Base-by-base conservation (phyloP, 2,329 filamentous ascomycete species). In the Aspergillus melleus region DNA sequence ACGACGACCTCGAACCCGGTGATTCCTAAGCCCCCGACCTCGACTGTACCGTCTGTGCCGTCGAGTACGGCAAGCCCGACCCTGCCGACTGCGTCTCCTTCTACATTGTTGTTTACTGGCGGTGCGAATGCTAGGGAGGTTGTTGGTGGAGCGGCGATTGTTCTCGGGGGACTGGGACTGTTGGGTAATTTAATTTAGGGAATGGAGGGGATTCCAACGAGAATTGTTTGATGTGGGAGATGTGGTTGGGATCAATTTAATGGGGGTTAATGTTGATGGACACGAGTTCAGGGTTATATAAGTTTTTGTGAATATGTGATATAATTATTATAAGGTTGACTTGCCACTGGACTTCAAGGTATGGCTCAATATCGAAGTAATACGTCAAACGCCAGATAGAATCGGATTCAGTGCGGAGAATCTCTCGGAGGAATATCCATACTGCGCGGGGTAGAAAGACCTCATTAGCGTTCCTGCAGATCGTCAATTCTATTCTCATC, bases 51-150 rank as follows among this genome's bases (percentile, higher is more conserved):
- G 11, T 42, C 55, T 44, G 36, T 32, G 47, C 22, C 47, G 16
- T 44, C 55, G n/a, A 51, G 47, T 36, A 24, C 47, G 1, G 32
- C 52, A 10, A 14, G 11, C 30, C 39, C 55, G 14, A 47, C 55
- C 12, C n/a, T 46, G 9, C 49, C 55, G 4, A 32, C 55, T 51
- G 36, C 47, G 29, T 20, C 49, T 51, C 22, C 47, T n/a, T 32
- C 47, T 24, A 20, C 55, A 11, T 49, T 49, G n/a, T 22, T 58
- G 8, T 58, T 58, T 50, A 58, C 55, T 10, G 55, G 47, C 12
- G 55, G 20, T 6, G 55, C 55, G 19, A 58, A 55, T 50, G 44
- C 54, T 11, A 49, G 14, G 64, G 49, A 56, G 10, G 29, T 52
- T 14, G 32, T 50, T 53, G 61, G 12, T 57, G 55, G 36, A 44